phyloP scores from a whole-genome alignment of 2,329 filamentous ascomycete species.

The Aspergillus arachidicola region DNA sequence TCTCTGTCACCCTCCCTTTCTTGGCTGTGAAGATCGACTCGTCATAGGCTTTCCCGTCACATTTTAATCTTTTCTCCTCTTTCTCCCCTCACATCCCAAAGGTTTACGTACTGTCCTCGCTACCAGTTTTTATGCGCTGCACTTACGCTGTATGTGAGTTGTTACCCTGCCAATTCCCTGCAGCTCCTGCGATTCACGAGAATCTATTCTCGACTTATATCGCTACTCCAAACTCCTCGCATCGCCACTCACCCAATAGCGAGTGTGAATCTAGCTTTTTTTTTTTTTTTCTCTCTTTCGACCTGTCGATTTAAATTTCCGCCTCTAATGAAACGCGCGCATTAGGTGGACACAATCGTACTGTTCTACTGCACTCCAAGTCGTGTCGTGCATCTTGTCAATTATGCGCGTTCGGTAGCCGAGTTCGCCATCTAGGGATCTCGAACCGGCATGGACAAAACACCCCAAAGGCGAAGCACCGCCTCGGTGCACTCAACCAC shows the following conservation, averaged over 20 bases:
- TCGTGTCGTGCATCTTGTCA: slow-evolving; percentile 28
- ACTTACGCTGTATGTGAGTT: not conserved
- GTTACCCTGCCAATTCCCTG: not conserved
- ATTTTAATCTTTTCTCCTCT: slow-evolving; percentile 11
- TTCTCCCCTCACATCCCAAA: slow-evolving; percentile 20
- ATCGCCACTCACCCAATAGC: slow-evolving; percentile 1
- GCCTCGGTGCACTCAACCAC: slow-evolving; percentile 25
- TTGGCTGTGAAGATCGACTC: slow-evolving; percentile 23
- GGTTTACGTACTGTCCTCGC: not conserved
- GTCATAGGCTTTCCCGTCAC: slow-evolving; percentile 20
- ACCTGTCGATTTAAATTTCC: slow-evolving; percentile 13
- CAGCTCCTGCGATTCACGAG: not conserved
- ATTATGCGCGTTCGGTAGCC: slow-evolving; percentile 26
- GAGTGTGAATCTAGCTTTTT: slow-evolving; percentile 12
- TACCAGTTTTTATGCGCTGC: not conserved
- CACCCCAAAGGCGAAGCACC: slow-evolving; percentile 28
- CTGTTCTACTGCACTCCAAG: slow-evolving; percentile 21
- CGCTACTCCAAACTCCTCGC: slow-evolving; percentile 6
- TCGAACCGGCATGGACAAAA: slow-evolving; percentile 29
- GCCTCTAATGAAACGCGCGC: slow-evolving; percentile 12
- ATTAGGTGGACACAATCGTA: slow-evolving; percentile 19
- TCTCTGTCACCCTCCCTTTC: slow-evolving; percentile 21
- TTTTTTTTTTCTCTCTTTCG: slow-evolving; percentile 15
- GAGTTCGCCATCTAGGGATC: slow-evolving; percentile 14
- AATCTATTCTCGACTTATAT: not conserved